Conservation (phyloP, 805 yeast genomes). For the Metschnikowia continentalis region DNA sequence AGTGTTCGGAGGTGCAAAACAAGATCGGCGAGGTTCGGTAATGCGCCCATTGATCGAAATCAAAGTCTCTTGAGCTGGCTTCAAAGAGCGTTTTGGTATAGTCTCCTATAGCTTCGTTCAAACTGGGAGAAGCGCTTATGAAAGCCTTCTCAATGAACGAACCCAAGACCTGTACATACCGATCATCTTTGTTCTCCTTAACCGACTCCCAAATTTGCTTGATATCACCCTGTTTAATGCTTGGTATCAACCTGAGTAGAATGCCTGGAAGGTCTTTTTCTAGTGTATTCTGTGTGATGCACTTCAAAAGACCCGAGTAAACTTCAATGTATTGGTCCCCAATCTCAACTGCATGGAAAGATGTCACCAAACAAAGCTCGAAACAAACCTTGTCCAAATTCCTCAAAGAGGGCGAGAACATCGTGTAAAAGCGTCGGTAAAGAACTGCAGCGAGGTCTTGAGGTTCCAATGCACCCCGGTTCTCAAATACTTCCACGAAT, state of each 20-base stretch:
- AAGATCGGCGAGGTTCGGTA: conserved; percentile 37
- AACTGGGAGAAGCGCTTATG: not conserved
- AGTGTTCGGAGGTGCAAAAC: conserved; percentile 55
- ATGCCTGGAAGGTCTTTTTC: not conserved
- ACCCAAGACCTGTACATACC: not conserved
- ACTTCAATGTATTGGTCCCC: not conserved
- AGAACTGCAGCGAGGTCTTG: conserved; percentile 29
- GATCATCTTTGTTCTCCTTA: not conserved
- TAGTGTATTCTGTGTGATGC: not conserved
- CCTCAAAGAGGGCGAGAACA: conserved; percentile 44
- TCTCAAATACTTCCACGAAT: conserved; percentile 15
- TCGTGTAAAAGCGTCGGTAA: conserved; percentile 44
- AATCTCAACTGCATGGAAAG: conserved; percentile 16
- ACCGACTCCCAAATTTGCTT: not conserved
- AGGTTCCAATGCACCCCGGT: conserved; percentile 6
- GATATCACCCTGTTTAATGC: not conserved
- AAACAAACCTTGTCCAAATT: conserved; percentile 44
- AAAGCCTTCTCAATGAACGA: not conserved
- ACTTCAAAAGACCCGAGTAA: not conserved
- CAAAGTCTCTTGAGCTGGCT: not conserved
- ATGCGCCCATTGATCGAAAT: conserved; percentile 6
- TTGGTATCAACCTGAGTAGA: not conserved
- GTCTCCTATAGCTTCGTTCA: not conserved
- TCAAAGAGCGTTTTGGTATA: not conserved
- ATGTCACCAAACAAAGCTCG: conserved; percentile 34